Base-by-base conservation (phyloP, 192 early-diverging fungal genomes). In the Spinellus fusiger region DNA sequence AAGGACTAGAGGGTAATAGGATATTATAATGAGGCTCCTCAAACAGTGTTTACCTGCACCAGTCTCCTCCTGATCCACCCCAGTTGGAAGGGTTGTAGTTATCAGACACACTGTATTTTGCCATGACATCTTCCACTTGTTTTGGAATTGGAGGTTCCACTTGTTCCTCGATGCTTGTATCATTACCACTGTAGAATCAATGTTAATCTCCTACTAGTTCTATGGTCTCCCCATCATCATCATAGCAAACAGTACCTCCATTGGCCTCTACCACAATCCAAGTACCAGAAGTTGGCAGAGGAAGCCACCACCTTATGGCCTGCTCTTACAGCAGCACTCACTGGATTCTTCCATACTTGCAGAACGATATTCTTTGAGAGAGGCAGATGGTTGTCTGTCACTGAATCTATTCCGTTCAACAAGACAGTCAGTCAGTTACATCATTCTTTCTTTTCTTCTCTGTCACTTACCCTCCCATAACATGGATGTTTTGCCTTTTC, bases 261-360 rank as follows among this genome's bases (percentile, higher is more conserved):
- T 34, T 75, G 74, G 5, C 90, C 88, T 59, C 84, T 84, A 5
- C 88, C 87, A 66, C 88, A 92, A 73, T 92, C 90, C 64, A 92
- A 69, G 53, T 89, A 92, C 82, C 84, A 86, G 50, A 81, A 82
- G 35, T 82, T 82, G 5, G 76, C 79, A 12, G 72, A 75, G 27
- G 83, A 83, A 3, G 86, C 80, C 62, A 92, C 78, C 7, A 85
- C 84, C 25, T 76, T 74, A 73, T 92, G 79, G 7, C 88, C 88
- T 31, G 37, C 37, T 67, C 77, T 79, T 18, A 75, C 63, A 20
- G 86, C 82, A 4, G 75, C 76, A 47, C 82, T 77, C 22, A 82
- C 71, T 32, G 83, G 77, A 33, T 83, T 85, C 29, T 80, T 86
- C 86, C 90, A 89, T 47, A 88, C 76, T 71, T 92, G 86, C 28